Base-by-base conservation (phyloP, 345 rosid species). In the Syzygium grande region DNA sequence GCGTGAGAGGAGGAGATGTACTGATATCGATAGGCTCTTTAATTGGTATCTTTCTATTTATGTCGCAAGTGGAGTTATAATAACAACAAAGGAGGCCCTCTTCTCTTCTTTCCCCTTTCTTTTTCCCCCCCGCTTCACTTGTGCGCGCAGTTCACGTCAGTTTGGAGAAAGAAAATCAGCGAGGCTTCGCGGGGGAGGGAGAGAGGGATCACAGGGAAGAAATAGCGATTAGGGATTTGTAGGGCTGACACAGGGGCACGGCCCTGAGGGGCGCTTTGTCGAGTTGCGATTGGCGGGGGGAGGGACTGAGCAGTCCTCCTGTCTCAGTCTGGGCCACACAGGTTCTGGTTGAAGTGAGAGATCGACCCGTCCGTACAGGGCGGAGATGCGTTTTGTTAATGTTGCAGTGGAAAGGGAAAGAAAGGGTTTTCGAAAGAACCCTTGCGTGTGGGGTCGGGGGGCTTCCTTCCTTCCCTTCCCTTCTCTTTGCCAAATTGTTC, bases 321-420 rank as follows among this genome's bases (percentile, higher is more conserved):
- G 90, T 87, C 90, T 58, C 54, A 34, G 55, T 86, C 87, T 73
- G 84, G 84, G 90, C 90, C 92, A 85, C 92, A 85, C 92, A 77
- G 61, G 84, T 83, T 88, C 5, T 25, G 21, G 52, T 84, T 16
- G 21, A 52, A 87, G 90, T 89, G 92, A 88, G 6, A 89, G 90
- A 85, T 22, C 1, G 54, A 51, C 83, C 14, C 11, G 85, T 88
- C 89, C 79, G 65, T 51, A 15, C 25, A 7, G 77, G 84, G 23
- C 25, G 43, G 83, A 73, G 49, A 73, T 73, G 83, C 49, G 27
- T 21, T 73, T 25, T 58, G 63, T 58, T 56, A 38, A 11, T 38
- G 25, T 73, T 73, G 83, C 83, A 73, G 49, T 43, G 46, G 46
- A 43, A 43, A 43, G 46, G 46, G 46, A 43, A 43, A 43, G 46